phyloP scores from a whole-genome alignment of 768 basidiomycete genomes.

The Cystofilobasidium capitatum region DNA sequence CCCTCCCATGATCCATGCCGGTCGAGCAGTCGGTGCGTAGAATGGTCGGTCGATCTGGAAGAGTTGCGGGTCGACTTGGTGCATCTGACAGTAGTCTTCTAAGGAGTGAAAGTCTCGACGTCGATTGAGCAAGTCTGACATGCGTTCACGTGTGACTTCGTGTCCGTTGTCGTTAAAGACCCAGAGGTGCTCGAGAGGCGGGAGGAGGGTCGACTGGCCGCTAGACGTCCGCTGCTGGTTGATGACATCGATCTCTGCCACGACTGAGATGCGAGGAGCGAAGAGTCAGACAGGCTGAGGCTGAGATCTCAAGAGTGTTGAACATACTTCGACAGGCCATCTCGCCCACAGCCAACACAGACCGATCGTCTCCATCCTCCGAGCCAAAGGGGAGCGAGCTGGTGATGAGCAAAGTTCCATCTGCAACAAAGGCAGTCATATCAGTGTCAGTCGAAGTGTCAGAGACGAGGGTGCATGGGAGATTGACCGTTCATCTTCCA shows the following conservation, averaged over 20 bases:
- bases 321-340: constrained; percentile 19
- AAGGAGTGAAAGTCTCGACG: constrained; percentile 15
- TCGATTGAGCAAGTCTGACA: constrained; percentile 16
- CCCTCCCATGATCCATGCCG: background rate
- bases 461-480: background rate
- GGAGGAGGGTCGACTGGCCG: background rate
- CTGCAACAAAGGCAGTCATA: background rate
- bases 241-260: constrained; percentile 15
- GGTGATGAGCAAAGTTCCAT: constrained; percentile 25
- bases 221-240: background rate
- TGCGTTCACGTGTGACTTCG: background rate
- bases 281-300: background rate
- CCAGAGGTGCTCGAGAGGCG: constrained; percentile 18
- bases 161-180: constrained; percentile 11
- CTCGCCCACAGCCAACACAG: constrained; percentile 23
- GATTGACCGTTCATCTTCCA: background rate
- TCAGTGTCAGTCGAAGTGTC: background rate
- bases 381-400: constrained; percentile 24
- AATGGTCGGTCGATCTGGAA: background rate
- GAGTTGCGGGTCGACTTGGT: constrained; percentile 12
- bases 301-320: background rate
- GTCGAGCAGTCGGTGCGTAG: background rate
- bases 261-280: background rate
- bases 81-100: constrained; percentile 16
- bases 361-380: constrained; percentile 20